Conservation (phyloP, 2,329 filamentous ascomycete genomes). For the Xylariales sp. region DNA sequence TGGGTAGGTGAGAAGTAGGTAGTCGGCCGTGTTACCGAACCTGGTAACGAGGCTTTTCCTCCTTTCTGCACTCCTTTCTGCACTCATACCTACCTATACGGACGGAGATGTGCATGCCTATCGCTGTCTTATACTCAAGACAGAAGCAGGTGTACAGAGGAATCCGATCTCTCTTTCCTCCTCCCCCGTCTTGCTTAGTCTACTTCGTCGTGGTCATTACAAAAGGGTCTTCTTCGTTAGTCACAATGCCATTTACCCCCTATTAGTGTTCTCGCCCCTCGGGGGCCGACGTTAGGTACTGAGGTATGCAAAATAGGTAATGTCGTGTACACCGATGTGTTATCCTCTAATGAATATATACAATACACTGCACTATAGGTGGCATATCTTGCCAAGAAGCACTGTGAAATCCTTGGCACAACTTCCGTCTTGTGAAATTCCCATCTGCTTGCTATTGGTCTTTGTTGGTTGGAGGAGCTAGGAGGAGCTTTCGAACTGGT, state of each 20-base stretch:
- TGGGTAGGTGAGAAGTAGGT: neutral
- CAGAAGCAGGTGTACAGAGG: neutral
- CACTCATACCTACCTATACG: too few species aligned
- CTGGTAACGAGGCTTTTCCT: slow-evolving; percentile 13
- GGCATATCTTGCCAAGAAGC: slow-evolving; percentile 21
- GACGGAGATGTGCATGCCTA: neutral
- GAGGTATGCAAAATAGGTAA: too few species aligned
- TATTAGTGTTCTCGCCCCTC: neutral
- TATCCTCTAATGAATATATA: too few species aligned
- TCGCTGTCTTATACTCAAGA: neutral
- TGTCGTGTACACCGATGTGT: too few species aligned
- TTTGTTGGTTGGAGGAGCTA: slow-evolving; percentile 1
- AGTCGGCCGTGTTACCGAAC: slow-evolving; percentile 25
- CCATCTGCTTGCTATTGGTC: slow-evolving; percentile 1
- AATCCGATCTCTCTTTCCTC: neutral
- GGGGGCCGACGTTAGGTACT: too few species aligned
- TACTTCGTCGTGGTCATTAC: neutral
- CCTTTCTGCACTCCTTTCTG: neutral
- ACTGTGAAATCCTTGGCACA: slow-evolving; percentile 24
- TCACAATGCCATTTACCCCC: too few species aligned
- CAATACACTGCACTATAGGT: too few species aligned
- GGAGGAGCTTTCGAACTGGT: neutral
- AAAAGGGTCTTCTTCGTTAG: too few species aligned
- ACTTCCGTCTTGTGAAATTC: slow-evolving; percentile 1
- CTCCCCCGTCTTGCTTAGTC: neutral